Base-by-base conservation (phyloP, 768 basidiomycete species). In the Suillus discolor region DNA sequence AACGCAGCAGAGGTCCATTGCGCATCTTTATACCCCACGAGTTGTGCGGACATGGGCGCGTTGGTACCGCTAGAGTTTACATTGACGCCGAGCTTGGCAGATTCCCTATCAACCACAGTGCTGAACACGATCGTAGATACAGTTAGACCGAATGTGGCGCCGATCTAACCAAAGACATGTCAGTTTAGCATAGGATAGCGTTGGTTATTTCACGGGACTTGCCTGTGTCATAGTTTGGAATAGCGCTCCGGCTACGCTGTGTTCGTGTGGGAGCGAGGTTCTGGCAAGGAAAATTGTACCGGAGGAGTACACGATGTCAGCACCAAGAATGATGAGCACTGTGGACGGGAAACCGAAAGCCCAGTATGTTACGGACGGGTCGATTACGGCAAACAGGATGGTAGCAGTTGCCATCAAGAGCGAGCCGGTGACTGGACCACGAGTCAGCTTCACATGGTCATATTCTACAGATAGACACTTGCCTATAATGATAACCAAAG, bases 221-320 rank as follows among this genome's bases (percentile, higher is more conserved):
- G 87, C 88, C 79, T 90, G 89, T 6, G 85, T 89, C 84, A 94
- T 87, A 1, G 92, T 92, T 71, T 91, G 89, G 75, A 93, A 93
- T 31, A 93, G 66, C 12, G 87, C 91, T 3, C 90, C 91, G 6
- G 87, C 87, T 6, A 93, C 79, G 74, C 87, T 88, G 75, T 93
- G 92, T 69, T 94, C 92, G 62, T 89, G 82, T 3, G 86, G 87
- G 1, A 83, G 73, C 2, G 86, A 82, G 12, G 90, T 81, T 70
- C 88, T 89, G 3, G 91, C 89, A 51, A 92, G 84, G 69, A 90
- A 93, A 18, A 93, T 77, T 8, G 89, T 90, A 3, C 92, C 92
- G 0, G 87, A 78, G 0, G 92, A 79, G 70, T 87, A 93, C 3
- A 91, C 86, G 67, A 94, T 91, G 71, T 94, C 92, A 1, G 87